These are phyloP conservation scores for Cercospora nicotianae DNA, from an alignment of 2,329 filamentous ascomycete species.

Conservation along the genomic window DNA sequence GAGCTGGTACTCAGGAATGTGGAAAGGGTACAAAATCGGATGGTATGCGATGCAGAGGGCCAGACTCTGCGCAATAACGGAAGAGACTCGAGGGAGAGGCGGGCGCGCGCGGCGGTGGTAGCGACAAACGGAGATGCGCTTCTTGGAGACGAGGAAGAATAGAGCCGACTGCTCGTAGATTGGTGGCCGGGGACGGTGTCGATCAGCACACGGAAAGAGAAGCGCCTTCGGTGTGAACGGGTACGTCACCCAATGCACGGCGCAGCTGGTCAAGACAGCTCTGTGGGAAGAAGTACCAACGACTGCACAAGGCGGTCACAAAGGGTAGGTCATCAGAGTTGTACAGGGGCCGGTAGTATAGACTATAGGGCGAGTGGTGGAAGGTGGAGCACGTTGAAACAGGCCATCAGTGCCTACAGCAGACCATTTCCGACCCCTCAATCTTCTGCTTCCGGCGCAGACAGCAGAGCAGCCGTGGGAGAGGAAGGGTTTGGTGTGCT, in stretches of 20 bases:
- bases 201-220: slow-evolving; percentile 10
- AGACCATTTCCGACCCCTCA: background rate
- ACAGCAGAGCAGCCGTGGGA: background rate
- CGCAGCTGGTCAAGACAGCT: slow-evolving; percentile 6
- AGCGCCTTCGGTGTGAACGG: slow-evolving; percentile 1
- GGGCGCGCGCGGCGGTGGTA: slow-evolving; percentile 7
- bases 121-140: slow-evolving; percentile 17
- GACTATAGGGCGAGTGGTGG: background rate
- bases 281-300: background rate
- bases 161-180: slow-evolving; percentile 2
- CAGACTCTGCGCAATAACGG: slow-evolving; percentile 9
- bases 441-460: background rate
- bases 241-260: slow-evolving; percentile 11
- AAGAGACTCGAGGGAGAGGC: background rate
- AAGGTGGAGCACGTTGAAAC: slow-evolving; percentile 5
- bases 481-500: background rate
- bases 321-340: slow-evolving; percentile 1
- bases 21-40: background rate
- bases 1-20: slow-evolving; percentile 12
- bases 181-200: slow-evolving; percentile 8
- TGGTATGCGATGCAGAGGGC: background rate
- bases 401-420: slow-evolving; percentile 3
- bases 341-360: slow-evolving; percentile 3
- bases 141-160: slow-evolving; percentile 12
- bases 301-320: slow-evolving; percentile 5